Evolutionary conservation across 2,329 filamentous ascomycete species (phyloP).

Genomic region (Pseudogymnoascus pannorum): DNA sequence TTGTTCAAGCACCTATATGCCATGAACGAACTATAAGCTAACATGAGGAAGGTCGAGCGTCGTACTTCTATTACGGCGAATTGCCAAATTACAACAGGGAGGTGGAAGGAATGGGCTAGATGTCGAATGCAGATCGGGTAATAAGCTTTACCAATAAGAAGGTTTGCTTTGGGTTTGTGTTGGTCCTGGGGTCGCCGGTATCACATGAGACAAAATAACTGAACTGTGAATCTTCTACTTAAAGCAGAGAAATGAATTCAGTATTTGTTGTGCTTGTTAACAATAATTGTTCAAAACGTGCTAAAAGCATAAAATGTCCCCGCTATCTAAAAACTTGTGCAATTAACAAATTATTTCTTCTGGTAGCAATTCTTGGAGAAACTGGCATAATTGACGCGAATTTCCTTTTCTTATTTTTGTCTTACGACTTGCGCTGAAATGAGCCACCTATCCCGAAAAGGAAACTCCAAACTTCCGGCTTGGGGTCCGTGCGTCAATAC

Average conservation of each 20-base stretch:
- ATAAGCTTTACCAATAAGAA: not conserved
- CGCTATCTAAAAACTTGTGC: no score
- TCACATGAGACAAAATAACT: not conserved
- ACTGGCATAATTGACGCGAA: not conserved
- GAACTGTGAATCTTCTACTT: not conserved
- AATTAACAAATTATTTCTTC: no score
- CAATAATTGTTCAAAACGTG: not conserved
- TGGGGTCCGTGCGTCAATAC: not conserved
- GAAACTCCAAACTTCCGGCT: not conserved
- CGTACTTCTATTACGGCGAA: not conserved
- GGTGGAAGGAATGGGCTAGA: not conserved
- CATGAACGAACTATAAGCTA: not conserved
- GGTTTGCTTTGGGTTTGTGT: not conserved
- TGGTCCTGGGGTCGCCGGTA: not conserved
- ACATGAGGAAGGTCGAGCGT: not conserved
- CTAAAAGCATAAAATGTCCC: not conserved
- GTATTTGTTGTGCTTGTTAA: not conserved
- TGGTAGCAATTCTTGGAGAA: not conserved
- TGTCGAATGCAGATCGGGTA: not conserved
- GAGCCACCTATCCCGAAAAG: not conserved
- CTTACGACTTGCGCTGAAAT: not conserved
- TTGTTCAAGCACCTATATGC: not conserved
- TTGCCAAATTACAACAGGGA: not conserved
- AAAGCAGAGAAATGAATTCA: not conserved
- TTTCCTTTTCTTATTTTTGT: not conserved